Base-by-base conservation (phyloP, 306 rosid species). In the Trifolium fragiferum region DNA sequence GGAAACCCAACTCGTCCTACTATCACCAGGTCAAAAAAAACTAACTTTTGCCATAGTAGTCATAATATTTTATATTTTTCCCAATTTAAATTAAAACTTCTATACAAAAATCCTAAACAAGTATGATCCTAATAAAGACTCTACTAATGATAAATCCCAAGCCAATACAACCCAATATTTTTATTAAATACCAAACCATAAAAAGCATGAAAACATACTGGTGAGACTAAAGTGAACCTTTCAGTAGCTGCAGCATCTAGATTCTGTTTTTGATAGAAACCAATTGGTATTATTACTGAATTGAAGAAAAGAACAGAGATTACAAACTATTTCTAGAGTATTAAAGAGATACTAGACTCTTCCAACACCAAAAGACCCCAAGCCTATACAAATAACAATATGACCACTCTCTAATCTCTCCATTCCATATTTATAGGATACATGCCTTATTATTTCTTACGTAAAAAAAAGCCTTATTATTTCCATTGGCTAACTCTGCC, bases 221-320 rank as follows among this genome's bases (percentile, higher is more conserved):
- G 61, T 50, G 35, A 69, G 21, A 58, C 70, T 46, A 53, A 66
- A 66, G 27, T 55, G 54, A 50, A 58, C 41, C 60, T 21, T 80
- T 50, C 46, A 51, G 49, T 60, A 38, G 51, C 72, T 68, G 65
- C 53, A 44, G 62, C 57, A 58, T 58, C 49, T 21, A 58, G 64
- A 68, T 20, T 77, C 63, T 77, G 54, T 33, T 69, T 57, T 13
- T 6, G 10, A 37, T 37, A 35, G 41, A 37, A 37, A 37, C 41
- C 41, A 37, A 37, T 10, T 37, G 41, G 41, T 8, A 37, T 37
- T 37, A 37, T 37, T 37, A 8, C 41, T 7, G 2, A 37, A 37
- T 37, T 7, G 41, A 37, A 8, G 41, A 8, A 37, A 37, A 37
- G 41, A 37, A 37, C 41, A 37, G 0, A 37, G 10, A 37, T 37